These are phyloP conservation scores for Pseudogymnoascus sp. DNA, from an alignment of 2,329 filamentous ascomycete species.

Conservation along the genomic window DNA sequence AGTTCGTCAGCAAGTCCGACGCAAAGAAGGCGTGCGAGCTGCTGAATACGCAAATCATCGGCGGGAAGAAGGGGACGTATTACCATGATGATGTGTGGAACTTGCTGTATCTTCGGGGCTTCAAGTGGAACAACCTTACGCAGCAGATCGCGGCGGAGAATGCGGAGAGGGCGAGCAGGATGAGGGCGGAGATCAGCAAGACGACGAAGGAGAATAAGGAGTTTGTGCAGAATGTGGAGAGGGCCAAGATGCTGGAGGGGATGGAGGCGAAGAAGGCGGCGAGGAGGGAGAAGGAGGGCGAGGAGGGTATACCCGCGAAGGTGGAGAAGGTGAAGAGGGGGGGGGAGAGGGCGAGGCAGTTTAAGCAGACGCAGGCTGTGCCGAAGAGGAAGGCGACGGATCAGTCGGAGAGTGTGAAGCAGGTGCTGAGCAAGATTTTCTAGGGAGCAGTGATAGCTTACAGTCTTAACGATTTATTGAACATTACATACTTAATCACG, in stretches of 20 bases:
- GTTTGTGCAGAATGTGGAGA: conserved; percentile 73
- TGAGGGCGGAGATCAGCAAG: conserved; percentile 71
- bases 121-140: conserved; percentile 71
- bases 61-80: conserved; percentile 75
- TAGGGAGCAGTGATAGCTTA: conserved; percentile 27
- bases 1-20: conserved; percentile 68
- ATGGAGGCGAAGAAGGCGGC: conserved; percentile 57
- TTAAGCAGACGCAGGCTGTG: conserved; percentile 59
- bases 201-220: conserved; percentile 73
- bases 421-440: conserved; percentile 60
- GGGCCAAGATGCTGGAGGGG: conserved; percentile 68
- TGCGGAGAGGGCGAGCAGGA: conserved; percentile 66
- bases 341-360: conserved; percentile 42
- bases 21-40: conserved; percentile 70
- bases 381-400: conserved; percentile 39
- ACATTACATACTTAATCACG: background rate
- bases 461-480: conserved; percentile 4
- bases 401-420: conserved; percentile 50
- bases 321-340: conserved; percentile 25
- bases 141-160: conserved; percentile 77
- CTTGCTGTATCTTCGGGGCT: conserved; percentile 70
- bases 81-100: conserved; percentile 88
- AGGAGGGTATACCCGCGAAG: conserved; percentile 21
- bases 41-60: conserved; percentile 70
- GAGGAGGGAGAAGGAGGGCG: conserved; percentile 33